A percentile compares a stretch with the other conserved stretches of the same genome.
Conservation (phyloP, 768 basidiomycete genomes). For the Mycena indigotica region DNA sequence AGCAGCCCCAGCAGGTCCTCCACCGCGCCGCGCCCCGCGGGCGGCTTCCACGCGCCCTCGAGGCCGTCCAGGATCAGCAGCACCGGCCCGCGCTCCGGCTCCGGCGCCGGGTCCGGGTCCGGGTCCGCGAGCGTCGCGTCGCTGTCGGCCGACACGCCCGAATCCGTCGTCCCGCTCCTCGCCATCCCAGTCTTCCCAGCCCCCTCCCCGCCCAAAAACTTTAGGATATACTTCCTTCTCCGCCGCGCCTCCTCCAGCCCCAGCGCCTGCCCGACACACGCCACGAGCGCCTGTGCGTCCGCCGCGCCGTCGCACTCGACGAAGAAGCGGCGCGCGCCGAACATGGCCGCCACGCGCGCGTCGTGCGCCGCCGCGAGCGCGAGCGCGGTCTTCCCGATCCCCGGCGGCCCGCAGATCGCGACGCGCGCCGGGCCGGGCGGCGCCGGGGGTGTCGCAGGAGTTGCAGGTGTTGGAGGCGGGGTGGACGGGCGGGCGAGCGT, state of each 20-base stretch:
- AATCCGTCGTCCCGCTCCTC: neutral
- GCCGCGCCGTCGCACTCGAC: slow-evolving; percentile 12
- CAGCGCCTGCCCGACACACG: neutral
- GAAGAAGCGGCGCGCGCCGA: slow-evolving; percentile 7
- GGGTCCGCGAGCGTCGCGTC: slow-evolving; percentile 1
- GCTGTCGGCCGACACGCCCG: neutral
- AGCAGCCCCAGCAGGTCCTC: slow-evolving; percentile 19
- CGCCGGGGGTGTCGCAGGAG: neutral
- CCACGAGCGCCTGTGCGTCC: slow-evolving; percentile 8
- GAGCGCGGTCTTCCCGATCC: slow-evolving; percentile 18
- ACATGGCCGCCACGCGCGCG: neutral
- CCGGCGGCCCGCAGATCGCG: slow-evolving; percentile 1
- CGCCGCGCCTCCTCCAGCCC: neutral
- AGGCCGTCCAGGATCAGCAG: slow-evolving; percentile 17
- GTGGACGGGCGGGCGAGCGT: neutral
- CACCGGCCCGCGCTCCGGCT: slow-evolving; percentile 1
- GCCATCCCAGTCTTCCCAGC: neutral
- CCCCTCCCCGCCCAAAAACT: neutral
- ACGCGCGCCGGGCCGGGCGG: slow-evolving; percentile 8
- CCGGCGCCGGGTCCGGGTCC: neutral
- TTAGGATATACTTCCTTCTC: slow-evolving; percentile 6
- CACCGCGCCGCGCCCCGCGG: slow-evolving; percentile 10
- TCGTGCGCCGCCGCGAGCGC: slow-evolving; percentile 13
- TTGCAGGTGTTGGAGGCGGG: neutral
- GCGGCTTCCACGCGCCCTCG: slow-evolving; percentile 14